Evolutionary conservation across 495 filamentous ascomycete genomes (phyloP).

Genomic region (Apiosordaria backusii): DNA sequence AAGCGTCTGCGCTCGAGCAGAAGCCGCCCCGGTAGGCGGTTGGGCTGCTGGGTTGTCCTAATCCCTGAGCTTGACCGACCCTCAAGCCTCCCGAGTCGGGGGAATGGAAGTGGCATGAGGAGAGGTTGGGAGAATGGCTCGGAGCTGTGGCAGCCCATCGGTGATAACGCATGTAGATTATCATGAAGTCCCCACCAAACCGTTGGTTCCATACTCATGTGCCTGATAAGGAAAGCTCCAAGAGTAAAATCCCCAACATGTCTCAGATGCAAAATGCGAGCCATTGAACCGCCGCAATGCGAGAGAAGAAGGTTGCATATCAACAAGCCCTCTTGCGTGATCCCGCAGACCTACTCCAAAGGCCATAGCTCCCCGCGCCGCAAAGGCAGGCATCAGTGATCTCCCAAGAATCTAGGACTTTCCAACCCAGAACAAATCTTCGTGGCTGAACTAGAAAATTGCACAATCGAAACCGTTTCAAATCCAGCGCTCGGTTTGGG

Average conservation of each 20-base stretch:
- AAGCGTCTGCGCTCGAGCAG: background rate
- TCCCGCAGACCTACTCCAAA: background rate
- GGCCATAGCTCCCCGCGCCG: no score
- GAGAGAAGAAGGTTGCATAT: background rate
- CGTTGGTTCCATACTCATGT: background rate
- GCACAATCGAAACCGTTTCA: background rate
- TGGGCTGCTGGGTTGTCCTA: background rate
- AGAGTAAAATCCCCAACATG: background rate
- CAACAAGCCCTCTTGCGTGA: background rate
- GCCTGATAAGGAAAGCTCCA: background rate
- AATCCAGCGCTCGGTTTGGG: background rate
- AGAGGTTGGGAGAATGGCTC: background rate
- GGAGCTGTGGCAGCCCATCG: background rate
- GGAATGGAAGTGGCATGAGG: background rate
- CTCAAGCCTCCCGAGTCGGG: background rate
- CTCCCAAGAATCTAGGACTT: background rate
- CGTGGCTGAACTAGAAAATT: background rate
- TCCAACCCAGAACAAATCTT: background rate
- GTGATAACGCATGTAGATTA: background rate
- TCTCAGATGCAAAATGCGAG: background rate
- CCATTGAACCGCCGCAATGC: background rate
- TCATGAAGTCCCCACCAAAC: background rate
- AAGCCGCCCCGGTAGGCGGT: background rate
- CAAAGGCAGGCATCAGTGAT: no score
- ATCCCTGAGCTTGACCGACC: background rate